Base-by-base conservation (phyloP, 257 asterid genomes). In the Fraxinus americana region DNA sequence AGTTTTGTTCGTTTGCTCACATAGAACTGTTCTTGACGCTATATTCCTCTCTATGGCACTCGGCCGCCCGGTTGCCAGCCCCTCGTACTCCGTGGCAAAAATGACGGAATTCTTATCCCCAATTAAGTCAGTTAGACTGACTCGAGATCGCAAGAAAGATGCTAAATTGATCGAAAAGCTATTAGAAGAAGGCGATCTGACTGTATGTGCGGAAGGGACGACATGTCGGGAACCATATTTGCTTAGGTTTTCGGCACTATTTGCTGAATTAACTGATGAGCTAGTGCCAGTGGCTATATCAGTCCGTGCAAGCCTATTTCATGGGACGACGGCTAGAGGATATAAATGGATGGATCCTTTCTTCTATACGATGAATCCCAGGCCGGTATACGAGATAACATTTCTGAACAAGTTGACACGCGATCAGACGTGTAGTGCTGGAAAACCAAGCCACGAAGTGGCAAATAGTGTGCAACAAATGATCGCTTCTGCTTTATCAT, bases 381-480 rank as follows among this genome's bases (percentile, higher is more conserved):
- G 23, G 5, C 86, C 86, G 0, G 43, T 50, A 1, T 85, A 85
- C 17, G 85, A 85, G 83, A 67, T 85, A 8, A 80, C 89, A 4
- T 86, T 85, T 75, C 75, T 86, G 79, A 48, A 84, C 79, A 81
- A 86, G 71, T 14, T 84, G 72, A n/a, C 79, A 14, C 57, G 23
- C 0, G 88, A 86, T 34, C 78, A 78, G 71, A 84, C 90, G 4
- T 84, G 90, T 73, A 72, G 76, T 16, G 75, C 82, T 0, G 86
- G 88, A 23, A 82, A 77, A 70, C 63, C 86, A 3, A 78, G 83
- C 27, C 71, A 82, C 5, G 83, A 84, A 7, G 86, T 84, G 50
- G 90, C 90, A 0, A 86, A 84, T 78, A 72, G 70, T 78, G 88
- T 86, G 7, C 90, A 86, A 38, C 71, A 75, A 67, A 75, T 84